Conservation (phyloP, 176 grass and related monocot genomes). For the Juncus effusus region DNA sequence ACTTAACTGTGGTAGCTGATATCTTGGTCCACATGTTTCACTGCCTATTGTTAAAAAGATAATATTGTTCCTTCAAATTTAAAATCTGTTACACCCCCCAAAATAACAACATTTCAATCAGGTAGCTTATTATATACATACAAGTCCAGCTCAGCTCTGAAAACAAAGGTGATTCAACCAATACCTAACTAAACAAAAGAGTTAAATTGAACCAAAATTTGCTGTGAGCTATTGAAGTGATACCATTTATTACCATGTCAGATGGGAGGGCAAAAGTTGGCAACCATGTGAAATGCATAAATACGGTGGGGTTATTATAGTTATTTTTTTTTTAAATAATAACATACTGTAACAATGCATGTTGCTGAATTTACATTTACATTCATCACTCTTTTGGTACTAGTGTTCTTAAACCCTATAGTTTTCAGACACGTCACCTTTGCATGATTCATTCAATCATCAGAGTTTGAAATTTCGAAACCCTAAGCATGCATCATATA, state of each 20-base stretch:
- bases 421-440: background rate
- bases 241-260: conserved; percentile 44
- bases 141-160: background rate
- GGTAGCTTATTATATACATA: conserved; percentile 13
- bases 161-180: conserved; percentile 13
- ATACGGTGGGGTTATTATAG: conserved; percentile 34
- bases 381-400: background rate
- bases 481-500: no score
- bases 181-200: conserved; percentile 33
- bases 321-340: background rate
- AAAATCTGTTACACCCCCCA: no score
- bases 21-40: no score
- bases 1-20: no score
- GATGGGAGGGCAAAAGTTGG: conserved; percentile 29
- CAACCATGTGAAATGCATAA: conserved; percentile 59
- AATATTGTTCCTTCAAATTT: no score
- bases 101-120: background rate
- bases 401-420: background rate
- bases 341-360: background rate
- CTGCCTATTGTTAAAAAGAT: no score
- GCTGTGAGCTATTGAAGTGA: background rate
- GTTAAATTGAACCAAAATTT: conserved; percentile 13
- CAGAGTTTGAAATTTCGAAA: no score
- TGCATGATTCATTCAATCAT: background rate
- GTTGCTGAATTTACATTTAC: background rate